Percentiles rank a stretch among this genome's conserved stretches.
These are phyloP conservation scores for Anacardium occidentale DNA, from an alignment of 345 rosid genomes.

Conservation along the genomic window DNA sequence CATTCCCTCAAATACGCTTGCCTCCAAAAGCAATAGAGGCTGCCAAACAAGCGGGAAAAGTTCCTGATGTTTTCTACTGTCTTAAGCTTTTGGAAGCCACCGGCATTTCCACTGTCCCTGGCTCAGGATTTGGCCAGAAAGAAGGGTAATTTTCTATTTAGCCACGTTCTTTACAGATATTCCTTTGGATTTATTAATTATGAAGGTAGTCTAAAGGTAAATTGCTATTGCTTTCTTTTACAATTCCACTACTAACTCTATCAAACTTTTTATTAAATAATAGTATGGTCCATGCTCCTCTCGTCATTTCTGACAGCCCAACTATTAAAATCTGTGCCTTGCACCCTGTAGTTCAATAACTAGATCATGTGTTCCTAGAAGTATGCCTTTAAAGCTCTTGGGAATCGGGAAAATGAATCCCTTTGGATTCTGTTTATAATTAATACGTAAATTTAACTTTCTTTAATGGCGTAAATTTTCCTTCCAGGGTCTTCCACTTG, in stretches of 20 bases:
- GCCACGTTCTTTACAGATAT: neutral
- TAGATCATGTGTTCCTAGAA: neutral
- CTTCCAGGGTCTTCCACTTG: slow-evolving; percentile 78
- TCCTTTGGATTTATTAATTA: neutral
- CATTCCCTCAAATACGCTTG: slow-evolving; percentile 88
- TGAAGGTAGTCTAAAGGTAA: neutral
- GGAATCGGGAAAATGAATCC: neutral
- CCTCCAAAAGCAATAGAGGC: slow-evolving; percentile 90
- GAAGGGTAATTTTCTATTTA: slow-evolving; percentile 57
- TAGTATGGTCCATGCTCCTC: neutral
- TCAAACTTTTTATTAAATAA: neutral
- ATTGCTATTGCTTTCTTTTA: neutral
- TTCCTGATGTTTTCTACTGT: slow-evolving; percentile 96
- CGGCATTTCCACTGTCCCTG: slow-evolving; percentile 99
- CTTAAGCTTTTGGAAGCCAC: slow-evolving; percentile 95
- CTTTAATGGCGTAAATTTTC: slow-evolving; percentile 8
- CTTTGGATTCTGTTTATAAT: neutral
- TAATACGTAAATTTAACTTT: neutral
- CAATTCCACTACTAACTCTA: neutral
- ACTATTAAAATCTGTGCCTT: neutral
- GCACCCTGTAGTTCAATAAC: neutral
- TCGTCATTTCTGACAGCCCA: neutral
- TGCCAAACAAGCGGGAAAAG: slow-evolving; percentile 74
- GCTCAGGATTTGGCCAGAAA: slow-evolving; percentile 98
- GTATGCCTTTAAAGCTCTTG: neutral